Percentiles rank a stretch among this genome's conserved stretches.
phyloP scores from a whole-genome alignment of 2,329 filamentous ascomycete genomes.

The Lachnellula hyalina region DNA sequence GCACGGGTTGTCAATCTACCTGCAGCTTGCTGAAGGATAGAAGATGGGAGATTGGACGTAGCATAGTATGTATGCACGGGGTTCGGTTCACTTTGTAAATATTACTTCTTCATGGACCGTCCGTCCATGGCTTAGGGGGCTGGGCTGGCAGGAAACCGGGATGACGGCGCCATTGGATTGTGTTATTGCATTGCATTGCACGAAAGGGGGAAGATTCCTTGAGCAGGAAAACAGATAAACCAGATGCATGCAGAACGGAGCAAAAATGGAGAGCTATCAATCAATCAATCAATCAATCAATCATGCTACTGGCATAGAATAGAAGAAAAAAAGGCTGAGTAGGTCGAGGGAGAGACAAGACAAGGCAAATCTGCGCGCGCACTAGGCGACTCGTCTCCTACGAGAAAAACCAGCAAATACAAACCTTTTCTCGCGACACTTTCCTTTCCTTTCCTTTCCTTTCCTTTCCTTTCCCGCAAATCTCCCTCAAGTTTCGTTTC shows the following conservation, averaged over 20 bases:
- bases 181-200: neutral
- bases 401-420: neutral
- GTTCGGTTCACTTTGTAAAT: neutral
- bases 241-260: neutral
- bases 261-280: neutral
- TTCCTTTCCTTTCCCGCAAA: neutral
- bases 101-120: neutral
- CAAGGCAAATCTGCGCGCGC: neutral
- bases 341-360: neutral
- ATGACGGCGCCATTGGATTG: neutral
- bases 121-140: neutral
- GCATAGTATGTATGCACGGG: neutral
- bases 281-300: too few species aligned
- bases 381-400: neutral
- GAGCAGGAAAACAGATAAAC: neutral
- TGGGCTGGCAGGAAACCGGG: neutral
- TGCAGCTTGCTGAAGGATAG: neutral
- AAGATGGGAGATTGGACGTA: neutral
- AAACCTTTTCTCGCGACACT: neutral
- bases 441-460: neutral
- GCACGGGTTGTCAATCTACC: constrained; percentile 1
- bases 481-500: too few species aligned
- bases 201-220: neutral
- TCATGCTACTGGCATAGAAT: neutral
- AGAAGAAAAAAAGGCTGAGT: neutral